Percentiles rank a stretch among this genome's conserved stretches.
Conservation (phyloP, 148 eudicot species). For the Diospyros kaki region DNA sequence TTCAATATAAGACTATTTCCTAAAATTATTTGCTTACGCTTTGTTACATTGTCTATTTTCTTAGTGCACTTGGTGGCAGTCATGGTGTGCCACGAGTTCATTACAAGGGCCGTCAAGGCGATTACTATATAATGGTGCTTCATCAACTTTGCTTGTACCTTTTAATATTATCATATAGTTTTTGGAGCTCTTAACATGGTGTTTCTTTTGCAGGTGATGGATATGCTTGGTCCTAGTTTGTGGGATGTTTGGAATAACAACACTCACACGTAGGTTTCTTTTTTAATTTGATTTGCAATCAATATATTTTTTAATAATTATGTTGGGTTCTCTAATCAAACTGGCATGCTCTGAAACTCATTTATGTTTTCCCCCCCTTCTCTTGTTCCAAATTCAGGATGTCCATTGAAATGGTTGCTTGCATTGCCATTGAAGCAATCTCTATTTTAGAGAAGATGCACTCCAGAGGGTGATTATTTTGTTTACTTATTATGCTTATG, state of each 20-base stretch:
- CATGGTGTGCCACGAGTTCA: constrained; percentile 92
- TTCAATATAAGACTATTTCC: background rate
- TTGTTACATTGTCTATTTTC: constrained; percentile 5
- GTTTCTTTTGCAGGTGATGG: constrained; percentile 70
- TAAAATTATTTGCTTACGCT: constrained; percentile 4
- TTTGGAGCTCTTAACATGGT: background rate
- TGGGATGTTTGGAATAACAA: constrained; percentile 96
- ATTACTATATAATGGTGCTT: constrained; percentile 78
- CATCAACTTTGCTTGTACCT: constrained; percentile 6
- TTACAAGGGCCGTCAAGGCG: constrained; percentile 78
- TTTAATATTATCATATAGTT: background rate
- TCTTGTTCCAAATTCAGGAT: constrained; percentile 41
- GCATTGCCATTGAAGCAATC: constrained; percentile 92
- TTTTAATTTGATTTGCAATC: background rate
- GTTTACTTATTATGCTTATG: background rate
- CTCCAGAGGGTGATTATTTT: constrained; percentile 62
- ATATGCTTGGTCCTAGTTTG: constrained; percentile 93
- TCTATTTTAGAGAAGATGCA: constrained; percentile 91
- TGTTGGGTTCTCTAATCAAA: background rate
- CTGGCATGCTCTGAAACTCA: background rate
- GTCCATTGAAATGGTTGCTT: constrained; percentile 93
- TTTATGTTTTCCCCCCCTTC: background rate
- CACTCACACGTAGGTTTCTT: constrained; percentile 60
- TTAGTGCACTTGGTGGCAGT: constrained; percentile 82
- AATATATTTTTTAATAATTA: background rate